Conservation (phyloP, 2,329 filamentous ascomycete species). For the Trichoderma guizhouense region DNA sequence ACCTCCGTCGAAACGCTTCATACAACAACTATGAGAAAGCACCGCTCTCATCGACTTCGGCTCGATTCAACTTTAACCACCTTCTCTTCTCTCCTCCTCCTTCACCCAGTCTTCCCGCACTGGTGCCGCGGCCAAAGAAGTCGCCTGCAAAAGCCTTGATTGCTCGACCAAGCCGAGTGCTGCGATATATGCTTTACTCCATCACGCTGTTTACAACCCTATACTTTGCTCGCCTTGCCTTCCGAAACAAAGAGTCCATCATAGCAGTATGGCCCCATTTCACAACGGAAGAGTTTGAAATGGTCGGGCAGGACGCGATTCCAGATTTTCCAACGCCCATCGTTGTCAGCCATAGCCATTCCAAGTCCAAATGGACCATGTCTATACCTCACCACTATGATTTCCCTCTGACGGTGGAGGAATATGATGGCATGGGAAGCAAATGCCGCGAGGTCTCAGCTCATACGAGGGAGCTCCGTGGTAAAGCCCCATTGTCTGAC, state of each 20-base stretch:
- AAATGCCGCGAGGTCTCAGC: slow-evolving; percentile 64
- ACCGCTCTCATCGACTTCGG: slow-evolving; percentile 58
- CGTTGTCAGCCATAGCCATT: slow-evolving; percentile 62
- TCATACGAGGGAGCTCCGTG: slow-evolving; percentile 49
- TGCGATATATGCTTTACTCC: slow-evolving; percentile 55
- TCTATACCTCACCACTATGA: slow-evolving; percentile 65
- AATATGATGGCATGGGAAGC: slow-evolving; percentile 68
- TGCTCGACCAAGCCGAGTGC: slow-evolving; percentile 54
- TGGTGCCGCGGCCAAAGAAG: slow-evolving; percentile 63
- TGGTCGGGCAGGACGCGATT: slow-evolving; percentile 62
- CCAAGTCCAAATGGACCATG: slow-evolving; percentile 72
- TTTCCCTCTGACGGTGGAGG: slow-evolving; percentile 63
- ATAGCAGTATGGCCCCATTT: slow-evolving; percentile 43
- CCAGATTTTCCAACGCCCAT: slow-evolving; percentile 72
- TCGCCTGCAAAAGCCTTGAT: slow-evolving; percentile 46
- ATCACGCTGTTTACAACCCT: slow-evolving; percentile 48
- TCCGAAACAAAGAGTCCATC: slow-evolving; percentile 29
- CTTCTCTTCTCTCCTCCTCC: slow-evolving; percentile 65
- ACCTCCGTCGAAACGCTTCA: slow-evolving; percentile 56
- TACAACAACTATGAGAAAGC: slow-evolving; percentile 52
- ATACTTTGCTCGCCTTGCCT: slow-evolving; percentile 41
- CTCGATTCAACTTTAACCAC: slow-evolving; percentile 64
- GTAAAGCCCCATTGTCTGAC: slow-evolving; percentile 39
- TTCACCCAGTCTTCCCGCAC: slow-evolving; percentile 67
- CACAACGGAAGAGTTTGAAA: slow-evolving; percentile 52